Base-by-base conservation (phyloP, 2,329 filamentous ascomycete species). In the Phoma sp. region DNA sequence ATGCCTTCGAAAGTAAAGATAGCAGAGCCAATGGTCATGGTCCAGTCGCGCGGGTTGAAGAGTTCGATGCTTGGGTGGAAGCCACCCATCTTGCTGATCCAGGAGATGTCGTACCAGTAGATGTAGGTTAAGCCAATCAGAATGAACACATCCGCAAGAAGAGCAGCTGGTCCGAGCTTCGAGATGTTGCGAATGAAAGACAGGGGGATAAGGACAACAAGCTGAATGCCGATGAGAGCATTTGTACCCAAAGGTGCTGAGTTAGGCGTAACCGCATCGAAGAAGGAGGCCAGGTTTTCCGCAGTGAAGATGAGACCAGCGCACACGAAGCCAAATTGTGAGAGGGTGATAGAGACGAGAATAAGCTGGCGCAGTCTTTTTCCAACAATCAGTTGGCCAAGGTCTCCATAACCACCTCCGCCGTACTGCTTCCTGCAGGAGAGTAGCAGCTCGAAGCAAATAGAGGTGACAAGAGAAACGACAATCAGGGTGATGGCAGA, bases 1-100 rank as follows among this genome's bases (percentile, higher is more conserved):
- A 92, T 91, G 40, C 89, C 89, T 69, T 92, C 89, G 62, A 91
- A 92, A 0, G 89, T 91, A 75, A 91, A 92, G 67, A 92, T 91
- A 30, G 87, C 85, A 2, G 87, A 85, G 46, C 89, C 89, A 40
- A 92, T 83, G 21, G 88, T 91, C 47, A 91, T 77, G 0, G 89
- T 88, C 69, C 87, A 91, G 50, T 84, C 80, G 21, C 80, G 77
- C 0, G 88, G 85, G 72, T 91, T 91, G 80, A 91, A 91, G 12
- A 89, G 77, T 43, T 80, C 77, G n/a, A 91, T 86, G 0, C 81
- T 83, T 1, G 81, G 76, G 57, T 85, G 81, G 47, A 88, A 78
- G 47, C 88, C 87, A 17, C 81, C 71, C 64, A 67, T 72, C 5
- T 74, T 68, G 1, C 81, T 77, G 14, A 92, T 80, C 39, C 78